Percentiles rank a stretch among this genome's conserved stretches.
phyloP scores from a whole-genome alignment of 768 basidiomycete species.

The Coprinopsis sp. region DNA sequence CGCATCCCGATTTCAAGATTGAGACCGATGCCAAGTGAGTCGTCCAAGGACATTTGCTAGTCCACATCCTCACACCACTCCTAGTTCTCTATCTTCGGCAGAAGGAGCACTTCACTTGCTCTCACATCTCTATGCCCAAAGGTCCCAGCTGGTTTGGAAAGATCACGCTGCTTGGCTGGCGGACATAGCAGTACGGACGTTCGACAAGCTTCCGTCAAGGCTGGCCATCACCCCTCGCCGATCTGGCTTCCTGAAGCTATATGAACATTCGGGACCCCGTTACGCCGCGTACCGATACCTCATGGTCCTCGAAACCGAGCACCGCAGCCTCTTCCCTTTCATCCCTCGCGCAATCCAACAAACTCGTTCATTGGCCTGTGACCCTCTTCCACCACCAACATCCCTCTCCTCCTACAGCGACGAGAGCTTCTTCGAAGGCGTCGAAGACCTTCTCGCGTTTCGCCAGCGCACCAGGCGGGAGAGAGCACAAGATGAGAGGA shows the following conservation, averaged over 20 bases:
- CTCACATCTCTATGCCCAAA: conserved; percentile 82
- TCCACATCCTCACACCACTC: background rate
- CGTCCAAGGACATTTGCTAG: background rate
- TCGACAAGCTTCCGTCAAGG: conserved; percentile 32
- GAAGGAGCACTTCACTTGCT: conserved; percentile 66
- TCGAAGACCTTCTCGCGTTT: conserved; percentile 45
- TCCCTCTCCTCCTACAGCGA: conserved; percentile 60
- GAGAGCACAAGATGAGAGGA: conserved; percentile 43
- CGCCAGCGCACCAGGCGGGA: conserved; percentile 37
- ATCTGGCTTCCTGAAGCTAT: conserved; percentile 33
- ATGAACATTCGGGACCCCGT: conserved; percentile 35
- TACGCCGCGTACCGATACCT: conserved; percentile 70
- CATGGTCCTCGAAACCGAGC: conserved; percentile 63
- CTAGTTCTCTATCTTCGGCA: conserved; percentile 35
- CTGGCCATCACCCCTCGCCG: conserved; percentile 31
- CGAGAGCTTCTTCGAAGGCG: conserved; percentile 69
- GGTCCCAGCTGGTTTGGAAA: conserved; percentile 81
- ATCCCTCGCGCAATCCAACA: conserved; percentile 55
- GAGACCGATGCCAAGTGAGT: conserved; percentile 63
- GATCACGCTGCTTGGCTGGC: conserved; percentile 68
- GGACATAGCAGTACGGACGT: conserved; percentile 43
- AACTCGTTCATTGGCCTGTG: conserved; percentile 64
- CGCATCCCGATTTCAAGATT: conserved; percentile 63
- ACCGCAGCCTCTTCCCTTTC: conserved; percentile 62
- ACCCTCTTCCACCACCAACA: conserved; percentile 77